Conservation (phyloP, 140 eudicot genomes). For the Eryngium alpinum region DNA sequence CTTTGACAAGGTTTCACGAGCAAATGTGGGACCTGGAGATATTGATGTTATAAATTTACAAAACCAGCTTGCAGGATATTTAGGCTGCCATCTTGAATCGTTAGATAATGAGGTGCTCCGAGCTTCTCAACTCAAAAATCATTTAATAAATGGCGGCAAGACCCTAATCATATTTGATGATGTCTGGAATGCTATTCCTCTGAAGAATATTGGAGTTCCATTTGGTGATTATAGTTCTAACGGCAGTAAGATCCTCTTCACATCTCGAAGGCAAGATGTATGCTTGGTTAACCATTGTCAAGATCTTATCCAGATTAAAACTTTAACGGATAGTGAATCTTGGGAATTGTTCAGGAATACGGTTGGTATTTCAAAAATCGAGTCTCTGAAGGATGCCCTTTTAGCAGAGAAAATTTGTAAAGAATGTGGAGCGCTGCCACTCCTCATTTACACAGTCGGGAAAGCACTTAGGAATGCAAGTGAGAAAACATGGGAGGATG, state of each 20-base stretch:
- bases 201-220: not conserved
- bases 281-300: not conserved
- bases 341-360: constrained; percentile 6
- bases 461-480: not conserved
- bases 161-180: constrained; percentile 15
- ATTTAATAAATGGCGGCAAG: not conserved
- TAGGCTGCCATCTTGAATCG: not conserved
- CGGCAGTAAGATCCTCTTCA: constrained; percentile 11
- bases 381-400: not conserved
- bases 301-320: not conserved
- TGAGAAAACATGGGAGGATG: not conserved
- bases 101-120: not conserved
- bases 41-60: not conserved
- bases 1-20: constrained; percentile 5
- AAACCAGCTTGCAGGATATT: constrained; percentile 6
- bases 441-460: constrained; percentile 12
- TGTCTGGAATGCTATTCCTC: constrained; percentile 9
- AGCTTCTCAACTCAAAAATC: not conserved
- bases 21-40: not conserved
- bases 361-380: not conserved
- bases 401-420: not conserved
- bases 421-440: constrained; percentile 20
- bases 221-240: not conserved
- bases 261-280: constrained; percentile 2
- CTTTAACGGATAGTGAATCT: not conserved